Percentiles rank a stretch among this genome's conserved stretches.
Conservation (phyloP, 257 asterid species). For the Echium plantagineum region DNA sequence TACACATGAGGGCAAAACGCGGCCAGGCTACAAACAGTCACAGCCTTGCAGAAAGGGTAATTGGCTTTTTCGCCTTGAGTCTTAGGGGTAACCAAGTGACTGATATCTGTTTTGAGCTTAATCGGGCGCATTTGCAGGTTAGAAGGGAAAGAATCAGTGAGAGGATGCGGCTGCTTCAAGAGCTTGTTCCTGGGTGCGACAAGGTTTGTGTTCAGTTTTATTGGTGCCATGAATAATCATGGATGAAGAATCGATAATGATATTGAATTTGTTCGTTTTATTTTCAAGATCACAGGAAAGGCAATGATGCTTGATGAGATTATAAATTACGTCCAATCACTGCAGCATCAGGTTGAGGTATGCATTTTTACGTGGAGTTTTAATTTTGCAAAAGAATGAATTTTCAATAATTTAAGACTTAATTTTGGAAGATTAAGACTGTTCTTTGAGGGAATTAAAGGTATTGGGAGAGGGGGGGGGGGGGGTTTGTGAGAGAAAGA, state of each 20-base stretch:
- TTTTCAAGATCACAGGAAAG: slow-evolving; percentile 74
- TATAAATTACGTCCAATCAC: slow-evolving; percentile 89
- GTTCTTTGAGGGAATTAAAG: neutral
- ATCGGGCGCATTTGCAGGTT: slow-evolving; percentile 32
- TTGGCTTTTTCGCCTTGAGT: neutral
- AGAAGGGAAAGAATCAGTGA: slow-evolving; percentile 92
- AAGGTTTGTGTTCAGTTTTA: slow-evolving; percentile 32
- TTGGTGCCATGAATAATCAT: neutral
- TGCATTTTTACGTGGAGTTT: neutral
- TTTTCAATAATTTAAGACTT: neutral
- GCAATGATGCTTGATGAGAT: slow-evolving; percentile 99
- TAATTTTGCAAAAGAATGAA: neutral
- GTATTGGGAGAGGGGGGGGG: too few species aligned
- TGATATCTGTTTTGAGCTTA: slow-evolving; percentile 2
- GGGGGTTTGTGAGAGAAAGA: neutral
- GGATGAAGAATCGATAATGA: neutral
- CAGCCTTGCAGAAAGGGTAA: slow-evolving; percentile 96
- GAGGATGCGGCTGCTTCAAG: slow-evolving; percentile 91
- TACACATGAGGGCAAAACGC: slow-evolving; percentile 83
- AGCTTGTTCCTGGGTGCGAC: slow-evolving; percentile 91
- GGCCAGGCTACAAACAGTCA: slow-evolving; percentile 97
- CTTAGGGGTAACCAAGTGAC: neutral
- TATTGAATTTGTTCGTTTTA: slow-evolving; percentile 1
- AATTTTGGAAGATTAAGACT: neutral
- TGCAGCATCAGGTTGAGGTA: slow-evolving; percentile 98